Conservation (phyloP, 2,329 filamentous ascomycete species). For the Fusarium sp. region DNA sequence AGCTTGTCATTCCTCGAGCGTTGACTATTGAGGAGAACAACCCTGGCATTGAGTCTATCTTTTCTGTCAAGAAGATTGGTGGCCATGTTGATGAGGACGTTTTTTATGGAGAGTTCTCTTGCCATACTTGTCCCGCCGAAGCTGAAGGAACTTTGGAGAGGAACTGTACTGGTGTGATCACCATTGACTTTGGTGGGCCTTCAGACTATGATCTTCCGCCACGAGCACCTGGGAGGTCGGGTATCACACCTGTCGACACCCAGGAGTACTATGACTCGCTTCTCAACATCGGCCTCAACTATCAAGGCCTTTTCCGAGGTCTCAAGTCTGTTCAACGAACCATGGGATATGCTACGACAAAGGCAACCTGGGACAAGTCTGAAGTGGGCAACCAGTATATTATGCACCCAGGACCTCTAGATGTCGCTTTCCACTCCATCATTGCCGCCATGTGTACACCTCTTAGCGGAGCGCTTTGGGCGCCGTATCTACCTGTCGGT, state of each 20-base stretch:
- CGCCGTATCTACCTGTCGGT: not conserved
- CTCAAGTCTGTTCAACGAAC: not conserved
- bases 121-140: not conserved
- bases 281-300: not conserved
- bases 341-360: slow-evolving; percentile 4
- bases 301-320: not conserved
- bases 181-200: not conserved
- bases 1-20: not conserved
- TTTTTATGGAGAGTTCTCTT: not conserved
- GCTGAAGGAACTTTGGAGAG: not conserved
- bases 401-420: not conserved
- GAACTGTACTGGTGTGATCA: not conserved
- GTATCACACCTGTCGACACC: not conserved
- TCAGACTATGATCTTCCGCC: not conserved
- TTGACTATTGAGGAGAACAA: not conserved
- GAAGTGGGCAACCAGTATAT: not conserved
- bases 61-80: not conserved
- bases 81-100: not conserved
- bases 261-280: not conserved
- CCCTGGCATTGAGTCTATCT: slow-evolving; percentile 3
- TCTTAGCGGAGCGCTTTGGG: not conserved
- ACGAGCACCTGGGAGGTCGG: not conserved
- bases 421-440: not conserved
- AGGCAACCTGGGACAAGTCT: not conserved
- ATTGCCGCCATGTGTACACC: not conserved